Percentiles rank a stretch among this genome's conserved stretches.
phyloP scores from a whole-genome alignment of 2,329 filamentous ascomycete genomes.

The Mycosphaerella sp. region DNA sequence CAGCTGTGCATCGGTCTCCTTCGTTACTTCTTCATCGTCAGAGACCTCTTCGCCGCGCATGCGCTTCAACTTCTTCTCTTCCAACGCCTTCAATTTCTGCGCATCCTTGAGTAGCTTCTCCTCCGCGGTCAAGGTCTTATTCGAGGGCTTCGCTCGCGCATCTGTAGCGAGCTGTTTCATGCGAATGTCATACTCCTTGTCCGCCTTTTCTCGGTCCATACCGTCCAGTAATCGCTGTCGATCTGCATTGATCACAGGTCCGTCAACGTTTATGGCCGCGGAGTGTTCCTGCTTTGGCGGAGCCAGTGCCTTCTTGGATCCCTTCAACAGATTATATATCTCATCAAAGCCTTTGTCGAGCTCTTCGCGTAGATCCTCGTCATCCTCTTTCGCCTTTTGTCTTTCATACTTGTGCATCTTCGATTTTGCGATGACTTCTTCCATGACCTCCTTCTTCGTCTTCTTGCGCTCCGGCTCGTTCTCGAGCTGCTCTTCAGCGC shows the following conservation, averaged over 20 bases:
- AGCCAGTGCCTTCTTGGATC: constrained; percentile 45
- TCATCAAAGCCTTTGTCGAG: constrained; percentile 77
- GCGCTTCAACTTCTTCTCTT: constrained; percentile 71
- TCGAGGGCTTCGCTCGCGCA: constrained; percentile 74
- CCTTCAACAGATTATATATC: constrained; percentile 64
- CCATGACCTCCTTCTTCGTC: constrained; percentile 94
- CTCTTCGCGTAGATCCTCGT: constrained; percentile 77
- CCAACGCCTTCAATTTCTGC: constrained; percentile 68
- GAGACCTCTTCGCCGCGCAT: constrained; percentile 82
- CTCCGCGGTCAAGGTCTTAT: constrained; percentile 86
- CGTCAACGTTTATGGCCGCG: constrained; percentile 33
- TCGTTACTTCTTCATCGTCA: constrained; percentile 47
- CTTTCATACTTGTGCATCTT: constrained; percentile 93
- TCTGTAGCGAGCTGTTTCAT: constrained; percentile 79
- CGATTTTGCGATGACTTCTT: constrained; percentile 95
- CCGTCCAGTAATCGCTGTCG: constrained; percentile 55
- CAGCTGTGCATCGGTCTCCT: constrained; percentile 25
- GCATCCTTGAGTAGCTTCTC: constrained; percentile 75
- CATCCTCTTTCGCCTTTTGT: constrained; percentile 85
- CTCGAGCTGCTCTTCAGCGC: constrained; percentile 44
- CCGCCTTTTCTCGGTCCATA: constrained; percentile 60
- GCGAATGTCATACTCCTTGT: constrained; percentile 81
- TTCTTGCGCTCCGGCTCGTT: constrained; percentile 77
- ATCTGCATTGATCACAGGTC: constrained; percentile 53
- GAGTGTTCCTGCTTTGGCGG: constrained; percentile 20